Conservation (phyloP, 371 early-diverging fungal genomes). For the Haplosporangium sp. region DNA sequence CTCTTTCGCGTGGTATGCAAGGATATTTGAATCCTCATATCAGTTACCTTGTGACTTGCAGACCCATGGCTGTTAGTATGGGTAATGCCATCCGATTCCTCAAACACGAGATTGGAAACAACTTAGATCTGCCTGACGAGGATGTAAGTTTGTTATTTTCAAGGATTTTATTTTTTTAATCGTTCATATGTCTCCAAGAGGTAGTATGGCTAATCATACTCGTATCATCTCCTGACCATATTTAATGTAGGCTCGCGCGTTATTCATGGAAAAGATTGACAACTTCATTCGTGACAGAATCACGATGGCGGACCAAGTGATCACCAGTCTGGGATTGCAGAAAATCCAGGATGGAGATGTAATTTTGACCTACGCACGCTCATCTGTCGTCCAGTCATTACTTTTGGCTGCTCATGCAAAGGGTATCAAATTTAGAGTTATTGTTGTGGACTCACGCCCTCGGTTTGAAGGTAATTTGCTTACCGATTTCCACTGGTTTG, state of each 20-base stretch:
- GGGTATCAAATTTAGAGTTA: slow-evolving; percentile 88
- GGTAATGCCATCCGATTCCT: slow-evolving; percentile 93
- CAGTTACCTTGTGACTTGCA: slow-evolving; percentile 83
- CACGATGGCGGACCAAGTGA: slow-evolving; percentile 82
- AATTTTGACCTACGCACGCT: slow-evolving; percentile 90
- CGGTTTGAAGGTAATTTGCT: slow-evolving; percentile 78
- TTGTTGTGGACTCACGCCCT: slow-evolving; percentile 95
- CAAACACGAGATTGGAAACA: slow-evolving; percentile 86
- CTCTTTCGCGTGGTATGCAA: slow-evolving; percentile 87
- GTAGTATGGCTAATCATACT: background rate
- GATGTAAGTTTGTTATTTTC: slow-evolving; percentile 65
- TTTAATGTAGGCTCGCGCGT: slow-evolving; percentile 46
- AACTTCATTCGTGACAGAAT: slow-evolving; percentile 94
- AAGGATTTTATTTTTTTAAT: background rate
- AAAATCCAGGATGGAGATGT: slow-evolving; percentile 97
- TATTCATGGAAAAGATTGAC: slow-evolving; percentile 80
- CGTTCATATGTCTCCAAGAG: background rate
- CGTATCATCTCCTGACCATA: background rate
- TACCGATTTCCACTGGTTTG: no score
- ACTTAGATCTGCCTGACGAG: slow-evolving; percentile 83
- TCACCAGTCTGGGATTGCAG: slow-evolving; percentile 81
- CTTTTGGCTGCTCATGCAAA: slow-evolving; percentile 81
- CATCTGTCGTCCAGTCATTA: slow-evolving; percentile 85
- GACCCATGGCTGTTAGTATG: slow-evolving; percentile 95
- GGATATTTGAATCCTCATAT: slow-evolving; percentile 90